A percentile compares a stretch with the other conserved stretches of the same genome.
Conservation (phyloP, 108 stramenopile species). For the Cyclostephanos tholiformis region DNA sequence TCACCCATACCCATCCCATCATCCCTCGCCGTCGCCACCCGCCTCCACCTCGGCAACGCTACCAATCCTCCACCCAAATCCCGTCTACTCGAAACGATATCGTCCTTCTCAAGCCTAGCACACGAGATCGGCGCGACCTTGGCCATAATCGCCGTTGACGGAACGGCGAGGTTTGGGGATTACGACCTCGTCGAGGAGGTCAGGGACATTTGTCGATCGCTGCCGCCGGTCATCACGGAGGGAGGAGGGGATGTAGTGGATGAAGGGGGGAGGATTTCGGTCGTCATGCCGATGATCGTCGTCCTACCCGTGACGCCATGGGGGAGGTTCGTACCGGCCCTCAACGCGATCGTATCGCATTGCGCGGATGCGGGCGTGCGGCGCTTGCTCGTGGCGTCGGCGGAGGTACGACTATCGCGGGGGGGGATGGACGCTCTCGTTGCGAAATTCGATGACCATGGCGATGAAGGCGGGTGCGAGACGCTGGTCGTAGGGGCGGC, state of each 20-base stretch:
- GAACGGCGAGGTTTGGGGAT: conserved; percentile 53
- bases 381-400: conserved; percentile 67
- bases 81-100: conserved; percentile 30
- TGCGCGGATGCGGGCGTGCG: conserved; percentile 27
- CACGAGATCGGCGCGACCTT: conserved; percentile 14
- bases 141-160: conserved; percentile 77
- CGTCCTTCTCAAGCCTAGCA: conserved; percentile 38
- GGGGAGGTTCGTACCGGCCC: conserved; percentile 90
- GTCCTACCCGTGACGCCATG: conserved; percentile 89
- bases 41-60: conserved; percentile 79
- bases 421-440: conserved; percentile 50
- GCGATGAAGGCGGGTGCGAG: too few species aligned
- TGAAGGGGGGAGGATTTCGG: not conserved
- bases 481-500: conserved; percentile 89
- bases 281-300: not conserved
- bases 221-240: too few species aligned
- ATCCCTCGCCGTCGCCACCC: conserved; percentile 62
- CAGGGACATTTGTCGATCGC: not conserved
- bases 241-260: not conserved
- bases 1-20: not conserved
- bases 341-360: conserved; percentile 81
- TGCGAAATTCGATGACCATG: conserved; percentile 65
- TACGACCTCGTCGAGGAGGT: conserved; percentile 62
- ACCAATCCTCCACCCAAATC: conserved; percentile 43
- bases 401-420: conserved; percentile 66